Conservation (phyloP, 116 monocot genomes). For the Iris pallida region DNA sequence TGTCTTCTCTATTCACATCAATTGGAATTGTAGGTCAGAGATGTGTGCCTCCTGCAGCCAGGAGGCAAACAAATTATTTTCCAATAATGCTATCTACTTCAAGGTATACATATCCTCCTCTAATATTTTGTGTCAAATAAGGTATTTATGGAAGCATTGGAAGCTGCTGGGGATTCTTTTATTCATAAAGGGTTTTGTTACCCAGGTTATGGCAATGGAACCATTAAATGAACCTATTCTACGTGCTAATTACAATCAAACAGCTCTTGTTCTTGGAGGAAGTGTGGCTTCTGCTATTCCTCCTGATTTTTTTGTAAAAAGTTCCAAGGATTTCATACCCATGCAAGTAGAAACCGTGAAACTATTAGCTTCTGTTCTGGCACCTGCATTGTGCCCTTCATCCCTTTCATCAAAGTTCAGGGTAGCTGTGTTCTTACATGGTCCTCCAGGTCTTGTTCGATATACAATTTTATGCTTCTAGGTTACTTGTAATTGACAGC, state of each 20-base stretch:
- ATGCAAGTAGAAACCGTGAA: conserved; percentile 67
- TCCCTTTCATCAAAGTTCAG: conserved; percentile 64
- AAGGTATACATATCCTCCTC: conserved; percentile 42
- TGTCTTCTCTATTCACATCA: conserved; percentile 58
- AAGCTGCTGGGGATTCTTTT: conserved; percentile 7
- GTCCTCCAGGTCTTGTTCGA: conserved; percentile 38
- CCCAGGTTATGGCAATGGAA: conserved; percentile 74
- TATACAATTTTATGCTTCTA: conserved; percentile 2
- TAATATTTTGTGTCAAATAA: not conserved
- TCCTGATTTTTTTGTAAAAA: conserved; percentile 48
- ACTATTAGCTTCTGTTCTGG: conserved; percentile 54
- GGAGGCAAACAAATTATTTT: conserved; percentile 13
- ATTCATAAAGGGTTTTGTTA: conserved; percentile 7
- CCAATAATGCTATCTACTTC: conserved; percentile 64
- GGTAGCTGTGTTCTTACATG: conserved; percentile 67
- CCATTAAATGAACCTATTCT: conserved; percentile 63
- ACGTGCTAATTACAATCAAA: conserved; percentile 55
- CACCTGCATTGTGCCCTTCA: conserved; percentile 64
- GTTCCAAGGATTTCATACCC: conserved; percentile 25
- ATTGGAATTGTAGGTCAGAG: conserved; percentile 76
- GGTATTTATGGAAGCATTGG: not conserved
- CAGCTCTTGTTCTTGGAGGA: conserved; percentile 85
- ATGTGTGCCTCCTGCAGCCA: conserved; percentile 58
- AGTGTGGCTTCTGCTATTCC: conserved; percentile 66
- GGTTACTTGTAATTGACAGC: not conserved